Percentiles rank a stretch among this genome's conserved stretches.
Conservation (phyloP, 495 filamentous ascomycete species). For the Delitschia confertaspora region DNA sequence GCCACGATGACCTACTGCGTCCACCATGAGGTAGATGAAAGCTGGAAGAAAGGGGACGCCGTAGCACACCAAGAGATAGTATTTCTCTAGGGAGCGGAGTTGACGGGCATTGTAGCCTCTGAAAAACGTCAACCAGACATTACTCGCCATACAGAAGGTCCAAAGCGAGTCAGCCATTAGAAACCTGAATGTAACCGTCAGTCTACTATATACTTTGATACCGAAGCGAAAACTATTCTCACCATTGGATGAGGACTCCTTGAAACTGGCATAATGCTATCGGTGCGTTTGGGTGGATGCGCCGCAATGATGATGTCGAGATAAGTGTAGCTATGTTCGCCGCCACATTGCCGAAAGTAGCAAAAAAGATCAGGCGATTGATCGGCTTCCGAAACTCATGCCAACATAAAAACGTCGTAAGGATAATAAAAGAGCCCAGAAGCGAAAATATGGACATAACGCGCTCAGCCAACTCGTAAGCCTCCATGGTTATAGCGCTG, state of each 20-base stretch:
- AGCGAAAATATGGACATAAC: slow-evolving; percentile 63
- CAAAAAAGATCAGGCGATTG: slow-evolving; percentile 78
- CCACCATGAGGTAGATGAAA: slow-evolving; percentile 57
- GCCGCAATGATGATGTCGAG: slow-evolving; percentile 49
- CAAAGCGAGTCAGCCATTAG: slow-evolving; percentile 70
- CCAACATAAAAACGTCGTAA: slow-evolving; percentile 57
- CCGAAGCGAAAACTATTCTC: slow-evolving; percentile 23
- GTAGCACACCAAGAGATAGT: slow-evolving; percentile 65
- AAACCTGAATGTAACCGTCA: slow-evolving; percentile 48
- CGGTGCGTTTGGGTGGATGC: slow-evolving; percentile 24
- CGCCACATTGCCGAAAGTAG: slow-evolving; percentile 74
- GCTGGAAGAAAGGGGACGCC: slow-evolving; percentile 66
- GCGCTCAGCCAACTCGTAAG: slow-evolving; percentile 56
- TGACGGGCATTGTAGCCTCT: slow-evolving; percentile 58
- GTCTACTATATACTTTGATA: neutral
- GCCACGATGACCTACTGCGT: slow-evolving; percentile 39
- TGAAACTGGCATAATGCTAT: slow-evolving; percentile 62
- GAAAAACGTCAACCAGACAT: slow-evolving; percentile 83
- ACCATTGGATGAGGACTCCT: slow-evolving; percentile 69
- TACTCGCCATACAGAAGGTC: slow-evolving; percentile 79
- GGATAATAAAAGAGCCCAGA: slow-evolving; percentile 61
- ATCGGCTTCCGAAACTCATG: slow-evolving; percentile 71
- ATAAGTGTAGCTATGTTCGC: slow-evolving; percentile 74
- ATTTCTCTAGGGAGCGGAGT: slow-evolving; percentile 61
- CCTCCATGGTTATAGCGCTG: slow-evolving; percentile 18